phyloP scores from a whole-genome alignment of 768 basidiomycete species.

The Collybiopsis luxurians region DNA sequence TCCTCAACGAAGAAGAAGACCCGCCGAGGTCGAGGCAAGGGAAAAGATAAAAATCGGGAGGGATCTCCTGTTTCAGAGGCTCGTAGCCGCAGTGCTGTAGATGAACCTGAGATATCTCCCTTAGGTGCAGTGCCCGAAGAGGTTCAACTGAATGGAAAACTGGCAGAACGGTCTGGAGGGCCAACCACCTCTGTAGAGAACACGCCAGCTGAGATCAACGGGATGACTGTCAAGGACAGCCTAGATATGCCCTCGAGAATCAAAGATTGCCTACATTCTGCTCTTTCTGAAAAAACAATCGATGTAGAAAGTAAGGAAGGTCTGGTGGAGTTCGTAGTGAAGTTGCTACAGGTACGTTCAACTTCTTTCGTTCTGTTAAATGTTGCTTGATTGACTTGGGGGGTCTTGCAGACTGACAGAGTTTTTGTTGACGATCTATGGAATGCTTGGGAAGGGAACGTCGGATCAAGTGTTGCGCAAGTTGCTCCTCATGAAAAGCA shows the following conservation, averaged over 20 bases:
- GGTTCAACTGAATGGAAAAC: neutral
- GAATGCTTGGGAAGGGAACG: neutral
- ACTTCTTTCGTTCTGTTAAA: neutral
- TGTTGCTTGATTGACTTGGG: neutral
- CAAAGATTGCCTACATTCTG: neutral
- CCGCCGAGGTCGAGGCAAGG: slow-evolving; percentile 1
- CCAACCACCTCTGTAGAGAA: neutral
- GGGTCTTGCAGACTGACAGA: neutral
- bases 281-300: neutral
- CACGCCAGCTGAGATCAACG: neutral
- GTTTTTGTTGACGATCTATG: neutral
- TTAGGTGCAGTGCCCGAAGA: neutral
- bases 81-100: neutral
- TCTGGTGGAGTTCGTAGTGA: neutral
- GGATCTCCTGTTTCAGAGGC: neutral
- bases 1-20: neutral
- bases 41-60: neutral
- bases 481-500: neutral
- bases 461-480: neutral
- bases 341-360: neutral
- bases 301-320: neutral
- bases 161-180: neutral
- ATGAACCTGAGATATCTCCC: neutral
- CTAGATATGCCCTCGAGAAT: neutral
- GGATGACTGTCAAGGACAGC: too few relatives aligned